Evolutionary conservation across 495 filamentous ascomycete genomes (phyloP), one percentile per base, ranked within the genome.

Genomic region (Terfezia boudieri): DNA sequence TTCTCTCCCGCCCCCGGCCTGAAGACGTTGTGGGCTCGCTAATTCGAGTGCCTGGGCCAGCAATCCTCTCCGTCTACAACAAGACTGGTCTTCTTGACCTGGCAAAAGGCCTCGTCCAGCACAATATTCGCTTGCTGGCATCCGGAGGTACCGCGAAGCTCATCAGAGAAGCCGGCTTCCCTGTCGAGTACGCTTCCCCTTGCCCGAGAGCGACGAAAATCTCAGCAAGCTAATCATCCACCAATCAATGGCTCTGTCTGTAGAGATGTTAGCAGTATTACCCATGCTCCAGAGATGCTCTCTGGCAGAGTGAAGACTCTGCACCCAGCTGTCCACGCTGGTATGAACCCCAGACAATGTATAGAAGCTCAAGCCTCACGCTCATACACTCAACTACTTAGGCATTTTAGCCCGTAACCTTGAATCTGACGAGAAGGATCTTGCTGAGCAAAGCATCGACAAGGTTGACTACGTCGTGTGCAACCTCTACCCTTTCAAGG

Each of bases 381-480:
- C 43, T 20, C 43, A 48, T 48, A 22, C 36, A 54, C 5, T 14
- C 16, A 20, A 16, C 16, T 16, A 10, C 41, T 20, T 37, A 59
- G 80, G 81, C 64, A 96, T 98, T 58, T 83, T 98, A 38, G 88
- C 92, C 50, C 82, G 89, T 56, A 79, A 95, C 67, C 79, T 94
- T 53, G 84, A 80, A 53, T 84, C 86, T 35, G 90, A 98, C 68
- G 83, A 94, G 73, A 86, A 92, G 70, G 90, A 98, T 66, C 81
- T 98, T 37, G 86, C 89, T 38, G 83, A 90, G 67, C 86, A 94
- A 72, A 94, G 86, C 70, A 98, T 98, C 64, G 73, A 82, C 70
- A 96, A 95, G 73, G 86, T 98, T 49, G 88, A 96, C 76, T 98
- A 82, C 64, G 88, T 96, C 57, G 82, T 96, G 63, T 96, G 90